Base-by-base conservation (phyloP, 345 rosid genomes). In the Gossypium mustelinum region DNA sequence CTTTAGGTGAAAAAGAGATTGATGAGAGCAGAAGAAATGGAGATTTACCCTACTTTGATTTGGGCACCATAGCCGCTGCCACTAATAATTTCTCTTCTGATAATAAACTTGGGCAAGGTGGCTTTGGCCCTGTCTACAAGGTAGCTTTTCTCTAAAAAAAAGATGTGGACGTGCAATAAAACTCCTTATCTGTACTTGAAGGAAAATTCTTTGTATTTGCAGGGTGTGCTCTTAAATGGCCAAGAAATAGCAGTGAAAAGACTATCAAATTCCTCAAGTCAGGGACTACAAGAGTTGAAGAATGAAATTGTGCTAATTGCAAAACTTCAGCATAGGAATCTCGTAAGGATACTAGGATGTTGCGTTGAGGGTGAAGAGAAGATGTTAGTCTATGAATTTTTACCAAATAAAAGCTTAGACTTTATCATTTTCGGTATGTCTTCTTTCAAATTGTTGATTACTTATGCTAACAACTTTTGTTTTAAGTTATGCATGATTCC, bases 311-410 rank as follows among this genome's bases (percentile, higher is more conserved):
- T 64, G 56, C 52, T 84, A 70, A 84, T 84, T 74, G 80, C 88
- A 13, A 89, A 85, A 55, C 85, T 92, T 74, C 94, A 92, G 64
- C 96, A 92, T 76, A 75, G 87, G 10, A 92, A 92, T 68, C 94
- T 90, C 56, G 90, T 87, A n/a, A 87, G 82, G 77, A 86, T 89
- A 54, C 48, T 92, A 2, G 94, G 96, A 18, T 90, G 86, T 43
- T 86, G 95, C 81, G 79, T 84, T 68, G 79, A 87, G 12, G 70
- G 52, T 14, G 89, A 81, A 20, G 93, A 89, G 60, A 85, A 81
- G 73, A 82, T 90, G 90, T 55, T 90, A 24, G 69, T 90, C 60
- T 90, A 90, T 52, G 93, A 90, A 61, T 89, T 80, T 64, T 56
- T 90, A 79, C 89, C 88, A 12, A 89, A 90, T 82, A 80, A 81